Evolutionary conservation across 306 rosid species (phyloP).

Genomic region (Albizia julibrissin): DNA sequence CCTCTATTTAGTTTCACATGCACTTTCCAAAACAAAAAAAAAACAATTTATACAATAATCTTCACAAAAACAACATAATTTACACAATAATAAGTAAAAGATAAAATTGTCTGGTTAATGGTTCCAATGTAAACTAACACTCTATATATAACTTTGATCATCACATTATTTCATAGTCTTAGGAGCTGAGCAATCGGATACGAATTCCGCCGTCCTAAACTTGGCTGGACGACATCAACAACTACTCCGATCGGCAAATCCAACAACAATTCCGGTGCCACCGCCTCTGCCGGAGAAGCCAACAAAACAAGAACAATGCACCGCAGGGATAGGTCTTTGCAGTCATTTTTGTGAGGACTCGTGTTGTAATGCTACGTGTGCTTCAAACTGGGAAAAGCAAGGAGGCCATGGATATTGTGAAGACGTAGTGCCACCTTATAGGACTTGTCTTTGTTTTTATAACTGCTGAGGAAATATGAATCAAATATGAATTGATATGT

Average conservation of each 20-base stretch:
- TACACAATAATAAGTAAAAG: no score
- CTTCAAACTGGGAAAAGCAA: background rate
- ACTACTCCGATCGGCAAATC: background rate
- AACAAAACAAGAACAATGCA: background rate
- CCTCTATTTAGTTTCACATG: no score
- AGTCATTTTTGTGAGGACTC: background rate
- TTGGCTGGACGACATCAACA: background rate
- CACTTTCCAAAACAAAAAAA: no score
- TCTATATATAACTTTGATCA: no score
- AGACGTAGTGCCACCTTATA: background rate
- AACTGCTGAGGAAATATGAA: background rate
- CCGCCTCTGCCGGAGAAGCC: no score
- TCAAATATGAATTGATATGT: background rate
- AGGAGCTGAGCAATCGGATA: background rate
- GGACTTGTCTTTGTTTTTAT: background rate
- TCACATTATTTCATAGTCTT: background rate
- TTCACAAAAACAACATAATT: no score
- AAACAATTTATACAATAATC: no score
- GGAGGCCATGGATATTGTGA: constrained; percentile 4
- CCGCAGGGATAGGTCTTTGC: background rate
- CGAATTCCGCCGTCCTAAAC: background rate
- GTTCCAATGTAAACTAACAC: no score
- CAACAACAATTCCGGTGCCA: background rate
- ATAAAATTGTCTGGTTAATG: no score
- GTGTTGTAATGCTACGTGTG: constrained; percentile 2